Conservation (phyloP, 2,329 filamentous ascomycete species). For the Penicillium sp. region DNA sequence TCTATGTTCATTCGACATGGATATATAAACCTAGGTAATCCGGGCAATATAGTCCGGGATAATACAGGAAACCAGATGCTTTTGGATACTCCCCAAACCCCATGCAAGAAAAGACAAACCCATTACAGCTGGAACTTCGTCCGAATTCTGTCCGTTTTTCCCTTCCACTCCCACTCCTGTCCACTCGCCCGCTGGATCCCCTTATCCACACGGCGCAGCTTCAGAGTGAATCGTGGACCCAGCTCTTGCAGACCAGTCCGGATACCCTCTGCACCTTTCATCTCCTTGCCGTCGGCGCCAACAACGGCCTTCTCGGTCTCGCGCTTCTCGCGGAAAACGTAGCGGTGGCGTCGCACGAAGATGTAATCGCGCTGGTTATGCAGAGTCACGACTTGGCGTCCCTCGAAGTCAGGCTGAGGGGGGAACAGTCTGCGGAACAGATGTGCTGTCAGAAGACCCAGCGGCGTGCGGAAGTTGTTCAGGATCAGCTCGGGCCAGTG, state of each 20-base stretch:
- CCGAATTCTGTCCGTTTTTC: constrained; percentile 87
- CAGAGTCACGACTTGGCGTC: constrained; percentile 84
- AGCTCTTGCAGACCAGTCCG: constrained; percentile 86
- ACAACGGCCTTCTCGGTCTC: constrained; percentile 83
- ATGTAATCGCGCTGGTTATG: constrained; percentile 97
- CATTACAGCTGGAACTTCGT: constrained; percentile 84
- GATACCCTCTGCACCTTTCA: constrained; percentile 82
- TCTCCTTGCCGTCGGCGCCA: constrained; percentile 74
- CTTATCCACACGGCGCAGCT: constrained; percentile 86
- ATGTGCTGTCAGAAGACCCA: constrained; percentile 83
- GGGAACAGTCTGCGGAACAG: constrained; percentile 81
- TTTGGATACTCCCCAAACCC: constrained; percentile 27
- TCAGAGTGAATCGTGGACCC: constrained; percentile 79
- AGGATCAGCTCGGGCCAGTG: constrained; percentile 87
- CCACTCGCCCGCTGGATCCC: constrained; percentile 75
- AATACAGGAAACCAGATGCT: constrained; percentile 7
- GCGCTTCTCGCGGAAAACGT: constrained; percentile 87
- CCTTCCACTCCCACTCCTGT: constrained; percentile 95
- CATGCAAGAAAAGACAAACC: constrained; percentile 21
- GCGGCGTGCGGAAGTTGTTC: constrained; percentile 91
- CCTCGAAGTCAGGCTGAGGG: constrained; percentile 75
- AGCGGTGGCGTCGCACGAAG: constrained; percentile 85
- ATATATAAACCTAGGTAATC: constrained; percentile 4
- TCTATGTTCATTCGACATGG: constrained; percentile 11
- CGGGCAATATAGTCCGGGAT: not conserved